phyloP scores from a whole-genome alignment of 768 basidiomycete species.

The Podaxis sp. region DNA sequence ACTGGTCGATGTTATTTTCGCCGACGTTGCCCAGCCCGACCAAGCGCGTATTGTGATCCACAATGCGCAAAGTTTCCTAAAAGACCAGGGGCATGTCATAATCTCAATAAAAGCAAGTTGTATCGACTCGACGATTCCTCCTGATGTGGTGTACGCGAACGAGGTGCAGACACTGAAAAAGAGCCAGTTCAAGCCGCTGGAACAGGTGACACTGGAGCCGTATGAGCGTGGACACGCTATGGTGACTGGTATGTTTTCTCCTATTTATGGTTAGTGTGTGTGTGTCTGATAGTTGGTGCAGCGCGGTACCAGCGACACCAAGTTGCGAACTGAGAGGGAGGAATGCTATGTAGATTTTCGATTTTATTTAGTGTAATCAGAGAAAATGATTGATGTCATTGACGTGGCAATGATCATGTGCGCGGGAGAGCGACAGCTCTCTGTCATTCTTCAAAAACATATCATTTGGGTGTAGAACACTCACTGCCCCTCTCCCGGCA shows the following conservation, averaged over 20 bases:
- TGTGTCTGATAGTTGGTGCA: slow-evolving; percentile 4
- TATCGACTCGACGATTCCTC: slow-evolving; percentile 93
- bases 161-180: slow-evolving; percentile 83
- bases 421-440: background rate
- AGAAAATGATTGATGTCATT: background rate
- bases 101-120: slow-evolving; percentile 99
- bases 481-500: slow-evolving; percentile 9
- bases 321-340: slow-evolving; percentile 18
- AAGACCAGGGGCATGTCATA: slow-evolving; percentile 87
- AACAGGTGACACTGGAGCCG: slow-evolving; percentile 94
- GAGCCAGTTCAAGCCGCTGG: slow-evolving; percentile 86
- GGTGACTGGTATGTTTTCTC: slow-evolving; percentile 64
- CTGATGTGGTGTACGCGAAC: slow-evolving; percentile 85
- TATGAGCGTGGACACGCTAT: slow-evolving; percentile 91
- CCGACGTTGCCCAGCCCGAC: slow-evolving; percentile 97
- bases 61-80: slow-evolving; percentile 96
- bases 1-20: slow-evolving; percentile 96
- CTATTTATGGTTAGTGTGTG: slow-evolving; percentile 54
- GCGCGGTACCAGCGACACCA: slow-evolving; percentile 26
- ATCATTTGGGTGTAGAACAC: background rate
- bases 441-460: background rate
- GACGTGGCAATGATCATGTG: slow-evolving; percentile 14
- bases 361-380: background rate
- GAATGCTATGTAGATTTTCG: background rate
- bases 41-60: slow-evolving; percentile 94